Percentiles rank a stretch among this genome's conserved stretches.
Conservation (phyloP, 768 basidiomycete genomes). For the Lentinula guzmanii region DNA sequence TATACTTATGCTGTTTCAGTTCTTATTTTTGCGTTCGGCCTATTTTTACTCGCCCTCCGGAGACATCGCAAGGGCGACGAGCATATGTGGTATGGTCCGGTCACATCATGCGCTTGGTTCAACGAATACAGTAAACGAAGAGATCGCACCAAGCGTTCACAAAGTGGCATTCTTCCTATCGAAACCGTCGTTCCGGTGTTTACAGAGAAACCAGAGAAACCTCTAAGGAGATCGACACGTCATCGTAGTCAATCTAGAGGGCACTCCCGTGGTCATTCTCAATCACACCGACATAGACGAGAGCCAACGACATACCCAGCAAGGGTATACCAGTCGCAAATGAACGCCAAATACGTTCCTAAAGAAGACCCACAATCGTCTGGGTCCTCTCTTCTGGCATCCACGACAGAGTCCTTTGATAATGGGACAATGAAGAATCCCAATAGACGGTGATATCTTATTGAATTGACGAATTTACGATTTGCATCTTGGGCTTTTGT, state of each 20-base stretch:
- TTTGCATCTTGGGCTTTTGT: neutral
- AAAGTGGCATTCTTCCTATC: constrained; percentile 33
- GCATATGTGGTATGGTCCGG: constrained; percentile 65
- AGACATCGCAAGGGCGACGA: constrained; percentile 39
- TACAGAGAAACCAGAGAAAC: constrained; percentile 8
- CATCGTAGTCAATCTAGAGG: neutral
- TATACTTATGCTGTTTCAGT: constrained; percentile 18
- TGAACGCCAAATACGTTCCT: neutral
- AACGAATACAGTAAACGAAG: constrained; percentile 38
- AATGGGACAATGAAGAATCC: constrained; percentile 39
- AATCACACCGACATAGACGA: constrained; percentile 4
- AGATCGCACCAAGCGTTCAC: constrained; percentile 27
- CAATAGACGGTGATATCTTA: constrained; percentile 16
- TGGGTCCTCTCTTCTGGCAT: constrained; percentile 25
- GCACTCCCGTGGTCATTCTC: constrained; percentile 2
- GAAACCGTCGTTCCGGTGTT: constrained; percentile 6
- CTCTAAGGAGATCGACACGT: neutral
- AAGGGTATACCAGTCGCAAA: constrained; percentile 2
- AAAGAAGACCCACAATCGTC: constrained; percentile 2
- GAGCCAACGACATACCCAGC: constrained; percentile 3
- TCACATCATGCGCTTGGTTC: constrained; percentile 73
- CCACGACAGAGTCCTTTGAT: constrained; percentile 29
- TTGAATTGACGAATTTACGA: neutral
- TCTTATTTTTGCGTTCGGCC: constrained; percentile 27
- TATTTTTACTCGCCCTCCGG: constrained; percentile 35